Conservation (phyloP, 2,329 filamentous ascomycete genomes). For the Chaetoscypha palmicola region DNA sequence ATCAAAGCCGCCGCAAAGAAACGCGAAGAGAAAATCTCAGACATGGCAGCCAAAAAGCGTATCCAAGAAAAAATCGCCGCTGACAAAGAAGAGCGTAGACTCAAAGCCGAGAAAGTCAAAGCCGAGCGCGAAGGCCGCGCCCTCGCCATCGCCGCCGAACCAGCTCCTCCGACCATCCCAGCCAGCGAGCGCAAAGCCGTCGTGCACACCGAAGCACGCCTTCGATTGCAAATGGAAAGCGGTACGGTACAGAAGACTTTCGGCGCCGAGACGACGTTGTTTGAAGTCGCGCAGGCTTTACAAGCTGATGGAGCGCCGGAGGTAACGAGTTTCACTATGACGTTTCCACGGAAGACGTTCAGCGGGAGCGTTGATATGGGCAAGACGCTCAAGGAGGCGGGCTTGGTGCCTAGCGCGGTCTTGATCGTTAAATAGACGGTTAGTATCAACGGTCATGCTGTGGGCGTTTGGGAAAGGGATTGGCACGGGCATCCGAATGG, state of each 20-base stretch:
- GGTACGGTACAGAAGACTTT: slow-evolving; percentile 84
- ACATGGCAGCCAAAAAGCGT: slow-evolving; percentile 76
- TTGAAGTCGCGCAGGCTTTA: slow-evolving; percentile 78
- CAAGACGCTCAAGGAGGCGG: slow-evolving; percentile 87
- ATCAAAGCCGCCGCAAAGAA: slow-evolving; percentile 86
- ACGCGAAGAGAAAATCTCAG: slow-evolving; percentile 78
- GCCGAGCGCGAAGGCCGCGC: slow-evolving; percentile 73
- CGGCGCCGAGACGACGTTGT: slow-evolving; percentile 82
- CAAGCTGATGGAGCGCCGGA: slow-evolving; percentile 64
- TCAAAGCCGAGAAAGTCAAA: slow-evolving; percentile 80
- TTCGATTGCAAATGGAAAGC: slow-evolving; percentile 69
- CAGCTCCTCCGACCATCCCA: slow-evolving; percentile 35
- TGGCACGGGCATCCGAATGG: not conserved
- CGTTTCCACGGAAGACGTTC: slow-evolving; percentile 80
- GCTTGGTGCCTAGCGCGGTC: slow-evolving; percentile 83
- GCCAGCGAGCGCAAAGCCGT: slow-evolving; percentile 34
- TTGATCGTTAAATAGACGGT: slow-evolving; percentile 59
- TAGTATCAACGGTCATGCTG: too few species aligned
- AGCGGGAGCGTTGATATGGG: slow-evolving; percentile 66
- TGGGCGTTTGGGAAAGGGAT: too few species aligned
- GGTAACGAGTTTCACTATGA: slow-evolving; percentile 74
- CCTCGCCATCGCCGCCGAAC: slow-evolving; percentile 29
- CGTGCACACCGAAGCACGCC: slow-evolving; percentile 59
- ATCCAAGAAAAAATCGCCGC: slow-evolving; percentile 92
- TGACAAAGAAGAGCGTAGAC: slow-evolving; percentile 81